Base-by-base conservation (phyloP, 2,329 filamentous ascomycete species). In the Nothophaeocryptopus gaeumannii region DNA sequence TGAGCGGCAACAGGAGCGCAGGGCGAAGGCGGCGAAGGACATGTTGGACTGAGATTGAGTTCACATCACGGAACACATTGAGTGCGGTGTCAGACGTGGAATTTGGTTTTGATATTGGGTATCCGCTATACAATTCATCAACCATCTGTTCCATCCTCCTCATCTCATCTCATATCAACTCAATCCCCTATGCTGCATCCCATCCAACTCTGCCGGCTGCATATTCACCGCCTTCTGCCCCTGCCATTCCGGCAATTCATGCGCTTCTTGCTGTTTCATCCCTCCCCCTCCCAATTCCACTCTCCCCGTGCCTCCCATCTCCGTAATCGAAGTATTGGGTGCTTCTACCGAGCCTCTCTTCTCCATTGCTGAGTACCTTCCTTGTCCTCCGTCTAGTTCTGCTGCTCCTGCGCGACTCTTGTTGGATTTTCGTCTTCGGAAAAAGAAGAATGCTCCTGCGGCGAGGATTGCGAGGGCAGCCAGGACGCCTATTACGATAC, bases 1-100 rank as follows among this genome's bases (percentile, higher is more conserved):
- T 39, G 60, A 64, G 20, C 60, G 67, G 50, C 61, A 63, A 12
- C 60, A 64, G 49, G 67, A 66, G 47, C 62, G 64, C 55, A 62
- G 61, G 56, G 65, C 65, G 36, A 55, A 58, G 37, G 47, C 47
- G 29, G 47, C 47, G 30, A 48, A 50, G 48, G 51, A 48, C 8
- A 35, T 55, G 16, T 32, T 45, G 9, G 45, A 55, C 3, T 45
- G n/a, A 52, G 20, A n/a, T 20, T 26, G 20, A 26, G 20, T 4
- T 3, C 20, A 26, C n/a, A n/a, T n/a, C n/a, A n/a, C n/a, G n/a
- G n/a, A n/a, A n/a, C n/a, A n/a, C n/a, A n/a, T n/a, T n/a, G n/a
- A n/a, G n/a, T n/a, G n/a, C n/a, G n/a, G n/a, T n/a, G n/a, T n/a
- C n/a, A n/a, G n/a, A n/a, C n/a, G n/a, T 26, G 20, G 7, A 26